Base-by-base conservation (phyloP, 2,329 filamentous ascomycete genomes). In the Coniella lustricola region DNA sequence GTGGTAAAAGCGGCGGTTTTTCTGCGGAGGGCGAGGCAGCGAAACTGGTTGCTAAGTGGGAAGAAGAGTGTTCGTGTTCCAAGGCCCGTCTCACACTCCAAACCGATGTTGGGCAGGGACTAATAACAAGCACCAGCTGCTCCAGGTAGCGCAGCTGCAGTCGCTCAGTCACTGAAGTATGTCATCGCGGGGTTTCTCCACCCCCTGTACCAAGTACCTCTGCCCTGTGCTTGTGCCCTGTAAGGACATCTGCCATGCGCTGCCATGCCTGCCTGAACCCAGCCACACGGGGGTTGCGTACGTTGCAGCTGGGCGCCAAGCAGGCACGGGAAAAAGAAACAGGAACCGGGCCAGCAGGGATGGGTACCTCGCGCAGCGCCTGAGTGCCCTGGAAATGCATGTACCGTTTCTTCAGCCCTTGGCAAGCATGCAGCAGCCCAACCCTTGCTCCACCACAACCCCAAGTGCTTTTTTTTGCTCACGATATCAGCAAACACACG, bases 111-210 rank as follows among this genome's bases (percentile, higher is more conserved):
- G 43, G 34, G 43, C 34, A 45, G 43, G 32, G n/a, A n/a, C n/a
- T n/a, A 35, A 41, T 29, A 12, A 9, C 36, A 22, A 29, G 20
- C n/a, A n/a, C 21, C n/a, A 17, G 37, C 37, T 8, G 34, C n/a
- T 12, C 32, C 12, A 34, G 32, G 32, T n/a, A n/a, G 13, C 34
- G 31, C 18, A 41, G 38, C 38, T 33, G 33, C n/a, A n/a, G n/a
- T n/a, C n/a, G 14, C 25, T 38, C 16, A 18, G 17, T 39, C 21
- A 21, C 37, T 21, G 21, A 16, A 35, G 31, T 44, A 44, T 44
- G 41, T 44, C 41, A 44, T 44, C 41, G 41, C 41, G 41, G 41
- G 41, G 41, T 35, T 18, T 35, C 32, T 44, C 40, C 40, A 42
- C 20, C 21, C 29, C 38, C 29, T 25, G 21, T 29, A 32, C 25